Evolutionary conservation across 2,329 filamentous ascomycete species (phyloP).

Genomic region (Microdochium trichocladiopsis): DNA sequence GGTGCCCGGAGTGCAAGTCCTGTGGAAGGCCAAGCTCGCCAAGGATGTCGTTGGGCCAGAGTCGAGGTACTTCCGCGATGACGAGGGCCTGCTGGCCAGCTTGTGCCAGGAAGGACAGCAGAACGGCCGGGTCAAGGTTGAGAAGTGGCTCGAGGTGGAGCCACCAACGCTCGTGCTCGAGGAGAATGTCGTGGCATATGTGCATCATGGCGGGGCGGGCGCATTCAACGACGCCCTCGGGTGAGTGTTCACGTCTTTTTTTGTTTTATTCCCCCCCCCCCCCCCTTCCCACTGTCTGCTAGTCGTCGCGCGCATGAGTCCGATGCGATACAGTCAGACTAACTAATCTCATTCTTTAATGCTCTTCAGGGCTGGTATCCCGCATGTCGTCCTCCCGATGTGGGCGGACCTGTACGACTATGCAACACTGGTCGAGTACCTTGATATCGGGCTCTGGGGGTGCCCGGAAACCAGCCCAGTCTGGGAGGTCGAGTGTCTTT

Average conservation of each 20-base stretch:
- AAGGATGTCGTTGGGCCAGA: background rate
- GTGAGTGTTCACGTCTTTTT: background rate
- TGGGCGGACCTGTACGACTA: slow-evolving; percentile 30
- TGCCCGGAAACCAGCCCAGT: background rate
- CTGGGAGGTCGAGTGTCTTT: background rate
- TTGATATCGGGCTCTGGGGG: slow-evolving; percentile 14
- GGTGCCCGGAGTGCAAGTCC: background rate
- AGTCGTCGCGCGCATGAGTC: too few relatives aligned
- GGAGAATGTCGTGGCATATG: background rate
- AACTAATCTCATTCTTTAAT: background rate
- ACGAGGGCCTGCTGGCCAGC: background rate
- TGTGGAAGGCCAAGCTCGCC: background rate
- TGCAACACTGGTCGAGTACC: slow-evolving; percentile 24
- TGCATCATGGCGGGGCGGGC: background rate
- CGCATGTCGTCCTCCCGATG: slow-evolving; percentile 28
- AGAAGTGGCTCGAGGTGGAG: background rate
- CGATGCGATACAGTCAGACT: too few relatives aligned
- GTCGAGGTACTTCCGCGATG: background rate
- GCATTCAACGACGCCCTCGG: background rate
- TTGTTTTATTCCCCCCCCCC: background rate
- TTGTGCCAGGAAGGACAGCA: background rate
- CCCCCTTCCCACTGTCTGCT: too few relatives aligned
- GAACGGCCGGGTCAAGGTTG: background rate
- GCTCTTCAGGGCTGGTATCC: slow-evolving; percentile 22
- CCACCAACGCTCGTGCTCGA: background rate